A percentile compares a stretch with the other conserved stretches of the same genome.
phyloP scores from a whole-genome alignment of 257 asterid genomes.

The Salvia rosmarinus region DNA sequence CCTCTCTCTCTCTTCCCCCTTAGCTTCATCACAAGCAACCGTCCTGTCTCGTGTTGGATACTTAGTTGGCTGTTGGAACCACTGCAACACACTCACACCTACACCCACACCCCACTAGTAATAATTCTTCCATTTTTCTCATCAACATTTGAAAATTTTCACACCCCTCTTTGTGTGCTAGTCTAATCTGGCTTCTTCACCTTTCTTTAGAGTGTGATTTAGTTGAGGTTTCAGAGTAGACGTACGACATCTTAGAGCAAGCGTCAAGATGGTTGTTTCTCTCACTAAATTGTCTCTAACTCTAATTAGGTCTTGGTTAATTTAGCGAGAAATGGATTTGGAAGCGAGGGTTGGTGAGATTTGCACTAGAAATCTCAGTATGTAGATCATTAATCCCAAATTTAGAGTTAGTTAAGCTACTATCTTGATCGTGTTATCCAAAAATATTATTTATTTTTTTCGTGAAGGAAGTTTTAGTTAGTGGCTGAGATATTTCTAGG shows the following conservation, averaged over 20 bases:
- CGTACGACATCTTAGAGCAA: no score
- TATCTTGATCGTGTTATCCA: not conserved
- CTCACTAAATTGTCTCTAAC: no score
- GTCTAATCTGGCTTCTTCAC: no score
- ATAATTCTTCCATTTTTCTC: not conserved
- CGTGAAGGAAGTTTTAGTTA: not conserved
- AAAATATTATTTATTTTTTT: no score
- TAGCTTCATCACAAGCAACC: constrained; percentile 92
- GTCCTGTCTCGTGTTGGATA: constrained; percentile 89
- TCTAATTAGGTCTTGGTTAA: not conserved
- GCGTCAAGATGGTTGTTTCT: not conserved
- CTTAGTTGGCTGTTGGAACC: constrained; percentile 76
- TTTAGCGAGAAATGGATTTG: not conserved
- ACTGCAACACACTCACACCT: constrained; percentile 53
- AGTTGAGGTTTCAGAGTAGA: no score
- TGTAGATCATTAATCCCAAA: not conserved
- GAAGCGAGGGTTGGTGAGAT: constrained; percentile 31
- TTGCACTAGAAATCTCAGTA: not conserved
- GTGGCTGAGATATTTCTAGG: constrained; percentile 33
- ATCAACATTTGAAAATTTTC: not conserved
- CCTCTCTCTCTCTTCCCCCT: constrained; percentile 30
- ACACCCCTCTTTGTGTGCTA: not conserved
- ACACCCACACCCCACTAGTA: constrained; percentile 23
- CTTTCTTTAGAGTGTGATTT: no score
- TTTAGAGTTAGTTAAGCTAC: constrained; percentile 11